Conservation (phyloP, 2,329 filamentous ascomycete species). For the Stagonosporopsis rhizophila region DNA sequence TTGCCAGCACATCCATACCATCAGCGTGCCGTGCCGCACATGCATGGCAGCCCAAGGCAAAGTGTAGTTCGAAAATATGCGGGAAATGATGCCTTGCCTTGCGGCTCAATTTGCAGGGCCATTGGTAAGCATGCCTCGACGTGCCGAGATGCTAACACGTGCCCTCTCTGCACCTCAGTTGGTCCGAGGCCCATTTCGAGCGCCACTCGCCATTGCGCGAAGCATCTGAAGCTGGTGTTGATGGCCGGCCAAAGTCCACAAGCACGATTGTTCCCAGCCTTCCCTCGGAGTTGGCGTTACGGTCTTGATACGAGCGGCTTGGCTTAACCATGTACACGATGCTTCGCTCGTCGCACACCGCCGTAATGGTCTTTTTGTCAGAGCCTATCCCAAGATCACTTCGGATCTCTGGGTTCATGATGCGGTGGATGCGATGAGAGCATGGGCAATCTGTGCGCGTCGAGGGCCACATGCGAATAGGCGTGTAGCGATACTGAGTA, state of each 20-base stretch:
- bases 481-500: slow-evolving; percentile 37
- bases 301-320: slow-evolving; percentile 10
- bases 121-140: background rate
- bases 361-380: slow-evolving; percentile 31
- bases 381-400: slow-evolving; percentile 4
- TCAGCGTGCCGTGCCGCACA: background rate
- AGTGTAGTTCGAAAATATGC: background rate
- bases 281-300: slow-evolving; percentile 29
- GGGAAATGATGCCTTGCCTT: background rate
- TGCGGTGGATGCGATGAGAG: slow-evolving; percentile 38
- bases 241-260: slow-evolving; percentile 37
- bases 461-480: slow-evolving; percentile 47
- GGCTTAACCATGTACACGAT: slow-evolving; percentile 46
- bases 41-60: slow-evolving; percentile 16
- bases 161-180: slow-evolving; percentile 10
- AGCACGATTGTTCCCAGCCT: slow-evolving; percentile 40
- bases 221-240: background rate
- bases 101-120: background rate
- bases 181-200: slow-evolving; percentile 22
- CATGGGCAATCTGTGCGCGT: slow-evolving; percentile 36
- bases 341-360: slow-evolving; percentile 41
- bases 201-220: background rate
- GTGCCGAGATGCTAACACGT: slow-evolving; percentile 8
- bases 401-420: slow-evolving; percentile 38
- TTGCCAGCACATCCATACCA: background rate